These are phyloP conservation scores for Kwoniella sp. DNA, from an alignment of 768 basidiomycete genomes.

Conservation along the genomic window DNA sequence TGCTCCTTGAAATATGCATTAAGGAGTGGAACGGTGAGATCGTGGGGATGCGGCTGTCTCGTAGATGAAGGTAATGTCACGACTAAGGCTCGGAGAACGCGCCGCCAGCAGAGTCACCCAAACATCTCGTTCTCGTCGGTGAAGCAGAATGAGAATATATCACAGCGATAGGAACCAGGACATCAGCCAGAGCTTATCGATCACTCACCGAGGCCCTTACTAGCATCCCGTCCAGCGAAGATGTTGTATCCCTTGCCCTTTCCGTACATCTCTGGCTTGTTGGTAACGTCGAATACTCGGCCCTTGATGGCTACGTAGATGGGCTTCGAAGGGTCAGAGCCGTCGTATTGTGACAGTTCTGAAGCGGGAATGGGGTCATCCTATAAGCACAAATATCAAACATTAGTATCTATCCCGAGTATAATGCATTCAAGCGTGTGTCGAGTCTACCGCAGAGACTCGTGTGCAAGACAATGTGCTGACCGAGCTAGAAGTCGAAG, in stretches of 20 bases:
- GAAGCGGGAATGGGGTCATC: conserved; percentile 73
- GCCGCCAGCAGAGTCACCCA: too few relatives aligned
- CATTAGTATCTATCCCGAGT: not conserved
- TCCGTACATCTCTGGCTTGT: conserved; percentile 86
- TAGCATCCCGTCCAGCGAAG: conserved; percentile 94
- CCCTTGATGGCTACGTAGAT: conserved; percentile 96
- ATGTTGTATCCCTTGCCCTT: conserved; percentile 64
- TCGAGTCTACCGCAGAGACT: not conserved
- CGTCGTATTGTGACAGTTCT: conserved; percentile 72
- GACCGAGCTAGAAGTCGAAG: too few relatives aligned
- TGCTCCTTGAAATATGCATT: not conserved
- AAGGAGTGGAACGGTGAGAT: too few relatives aligned
- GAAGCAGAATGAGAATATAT: too few relatives aligned
- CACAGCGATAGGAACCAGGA: too few relatives aligned
- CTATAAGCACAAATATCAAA: conserved; percentile 45
- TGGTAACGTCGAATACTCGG: conserved; percentile 84
- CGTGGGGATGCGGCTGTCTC: too few relatives aligned
- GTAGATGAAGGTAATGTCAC: too few relatives aligned
- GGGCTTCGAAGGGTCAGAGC: conserved; percentile 65
- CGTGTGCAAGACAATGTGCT: too few relatives aligned
- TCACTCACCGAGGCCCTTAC: conserved; percentile 68
- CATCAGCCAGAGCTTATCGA: too few relatives aligned
- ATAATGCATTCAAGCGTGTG: not conserved
- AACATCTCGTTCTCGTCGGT: too few relatives aligned
- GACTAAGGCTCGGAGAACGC: too few relatives aligned